These are phyloP conservation scores for Diaporthe velutina DNA, from an alignment of 2,329 filamentous ascomycete species.

Conservation along the genomic window DNA sequence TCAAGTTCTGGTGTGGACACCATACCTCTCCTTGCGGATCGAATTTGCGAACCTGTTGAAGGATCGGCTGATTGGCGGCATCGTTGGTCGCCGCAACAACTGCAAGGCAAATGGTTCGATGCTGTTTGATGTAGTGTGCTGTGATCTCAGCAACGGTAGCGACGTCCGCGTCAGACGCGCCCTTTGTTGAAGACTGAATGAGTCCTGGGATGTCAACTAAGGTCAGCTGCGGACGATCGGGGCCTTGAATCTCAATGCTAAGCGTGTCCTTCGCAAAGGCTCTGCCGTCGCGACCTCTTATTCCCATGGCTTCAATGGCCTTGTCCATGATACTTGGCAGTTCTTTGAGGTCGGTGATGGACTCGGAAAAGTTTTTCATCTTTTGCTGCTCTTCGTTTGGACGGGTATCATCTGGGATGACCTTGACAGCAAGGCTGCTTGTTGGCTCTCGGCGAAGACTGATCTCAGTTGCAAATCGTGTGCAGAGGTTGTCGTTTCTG, in stretches of 20 bases:
- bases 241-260: conserved; percentile 21
- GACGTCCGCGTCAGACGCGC: neutral
- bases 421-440: neutral
- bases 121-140: neutral
- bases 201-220: conserved; percentile 30
- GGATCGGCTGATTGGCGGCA: conserved; percentile 31
- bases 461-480: conserved; percentile 32
- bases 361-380: neutral
- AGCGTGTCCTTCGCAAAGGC: conserved; percentile 15
- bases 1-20: neutral
- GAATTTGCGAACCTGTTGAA: conserved; percentile 3
- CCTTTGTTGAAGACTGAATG: conserved; percentile 25
- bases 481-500: conserved; percentile 32
- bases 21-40: conserved; percentile 16
- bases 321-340: conserved; percentile 11
- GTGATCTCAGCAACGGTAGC: conserved; percentile 2
- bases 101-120: conserved; percentile 24
- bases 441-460: conserved; percentile 19
- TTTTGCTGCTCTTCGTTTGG: neutral
- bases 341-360: neutral
- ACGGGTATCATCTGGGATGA: conserved; percentile 1
- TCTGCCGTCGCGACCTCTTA: neutral
- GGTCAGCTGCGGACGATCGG: conserved; percentile 25
- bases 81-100: conserved; percentile 21
- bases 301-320: conserved; percentile 13